phyloP scores from a whole-genome alignment of 805 yeast genomes.

The Kodamaea kaohsiungensis region DNA sequence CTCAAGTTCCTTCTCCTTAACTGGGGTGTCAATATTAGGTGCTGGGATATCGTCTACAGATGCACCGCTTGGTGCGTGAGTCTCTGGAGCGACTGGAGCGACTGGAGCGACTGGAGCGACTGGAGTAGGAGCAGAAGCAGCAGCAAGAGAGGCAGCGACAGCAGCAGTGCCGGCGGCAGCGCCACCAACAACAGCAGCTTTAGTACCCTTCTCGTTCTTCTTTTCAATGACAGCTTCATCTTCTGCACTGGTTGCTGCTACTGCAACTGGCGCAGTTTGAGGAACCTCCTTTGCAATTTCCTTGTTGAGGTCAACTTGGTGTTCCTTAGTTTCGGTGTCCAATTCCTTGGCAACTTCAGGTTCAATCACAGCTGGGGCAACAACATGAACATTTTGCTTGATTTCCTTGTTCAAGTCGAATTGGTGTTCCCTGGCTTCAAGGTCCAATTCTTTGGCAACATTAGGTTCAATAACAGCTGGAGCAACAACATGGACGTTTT shows the following conservation, averaged over 20 bases:
- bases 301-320: constrained; percentile 1
- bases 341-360: constrained; percentile 4
- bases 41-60: constrained; percentile 5
- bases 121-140: constrained; percentile 1
- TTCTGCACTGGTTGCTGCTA: constrained; percentile 1
- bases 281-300: constrained; percentile 7
- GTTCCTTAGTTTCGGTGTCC: constrained; percentile 6
- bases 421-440: constrained; percentile 7
- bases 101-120: background rate
- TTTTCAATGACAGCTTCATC: constrained; percentile 5
- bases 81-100: background rate
- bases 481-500: constrained; percentile 3
- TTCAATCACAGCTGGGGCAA: constrained; percentile 7
- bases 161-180: constrained; percentile 19
- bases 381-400: background rate
- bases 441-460: constrained; percentile 6
- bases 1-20: constrained; percentile 2
- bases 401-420: constrained; percentile 5
- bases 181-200: constrained; percentile 3
- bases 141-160: constrained; percentile 19
- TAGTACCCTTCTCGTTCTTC: background rate
- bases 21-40: constrained; percentile 5
- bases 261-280: background rate
- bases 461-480: constrained; percentile 9
- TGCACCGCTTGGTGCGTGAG: background rate